Evolutionary conservation across 495 filamentous ascomycete genomes (phyloP), one percentile per base, ranked within the genome.

Genomic region (Aspergillus sclerotioniger): DNA sequence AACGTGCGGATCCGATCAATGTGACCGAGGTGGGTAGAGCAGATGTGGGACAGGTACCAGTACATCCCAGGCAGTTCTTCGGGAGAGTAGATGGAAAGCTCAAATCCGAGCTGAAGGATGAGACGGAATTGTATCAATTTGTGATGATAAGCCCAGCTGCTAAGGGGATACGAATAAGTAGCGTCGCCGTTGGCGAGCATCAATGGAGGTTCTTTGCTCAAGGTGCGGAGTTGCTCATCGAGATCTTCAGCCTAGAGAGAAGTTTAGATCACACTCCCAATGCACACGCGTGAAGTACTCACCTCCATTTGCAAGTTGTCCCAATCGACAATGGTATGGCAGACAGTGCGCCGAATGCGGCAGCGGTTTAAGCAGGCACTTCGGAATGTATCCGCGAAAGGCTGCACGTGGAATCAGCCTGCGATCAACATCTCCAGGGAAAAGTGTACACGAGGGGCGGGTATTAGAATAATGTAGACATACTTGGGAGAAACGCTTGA

Each of bases 21-120:
- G 62, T 91, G 87, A 4, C 67, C 66, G 4, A 78, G 71, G 46
- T 80, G 77, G 0, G 75, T 76, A 29, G 75, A 76, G 61, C 77
- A 80, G 35, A 80, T 71, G 53, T 80, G 73, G 8, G 76, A 75
- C 17, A 78, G 56, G 45, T 90, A 95, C 87, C 89, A 93, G 68
- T 96, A 97, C 90, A 96, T 96, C 15, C 84, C 86, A 12, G 87
- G 82, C 7, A 94, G 78, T 72, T 99, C 94, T 67, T 96, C 89
- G 2, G 87, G 81, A 20, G 90, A 84, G 66, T 98, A 98, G 25
- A 96, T 84, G 8, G 91, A 86, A 16, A 96, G 85, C 70, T 98
- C 94, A 67, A 99, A 97, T n/a, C 94, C 94, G 53, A 96, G 85
- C 69, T 96, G 91, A 12, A 96, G 79, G 46, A 94, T 87, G 78